Percentiles rank a stretch among this genome's conserved stretches.
Evolutionary conservation across 2,329 filamentous ascomycete species (phyloP).

Genomic region (Alternaria sp.): DNA sequence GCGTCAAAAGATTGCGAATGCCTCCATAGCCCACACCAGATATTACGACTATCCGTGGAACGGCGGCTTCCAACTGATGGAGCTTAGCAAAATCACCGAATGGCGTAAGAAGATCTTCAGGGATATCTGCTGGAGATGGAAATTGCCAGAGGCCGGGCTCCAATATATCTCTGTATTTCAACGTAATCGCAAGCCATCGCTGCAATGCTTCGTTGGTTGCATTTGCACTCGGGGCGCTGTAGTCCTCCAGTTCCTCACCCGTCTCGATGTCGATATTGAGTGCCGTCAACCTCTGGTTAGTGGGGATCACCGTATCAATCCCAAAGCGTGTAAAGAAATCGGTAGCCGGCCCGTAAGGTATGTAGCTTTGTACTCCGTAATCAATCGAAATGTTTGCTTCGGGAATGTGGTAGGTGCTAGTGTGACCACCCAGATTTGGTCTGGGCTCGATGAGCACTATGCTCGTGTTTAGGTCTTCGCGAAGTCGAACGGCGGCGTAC

Average conservation of each 20-base stretch:
- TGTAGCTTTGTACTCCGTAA: slow-evolving; percentile 50
- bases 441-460: slow-evolving; percentile 52
- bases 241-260: slow-evolving; percentile 23
- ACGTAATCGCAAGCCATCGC: slow-evolving; percentile 23
- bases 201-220: slow-evolving; percentile 24
- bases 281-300: slow-evolving; percentile 12
- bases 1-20: slow-evolving; percentile 19
- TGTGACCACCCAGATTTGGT: slow-evolving; percentile 55
- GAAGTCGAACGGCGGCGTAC: slow-evolving; percentile 52
- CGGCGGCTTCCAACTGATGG: slow-evolving; percentile 37
- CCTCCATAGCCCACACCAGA: slow-evolving; percentile 28
- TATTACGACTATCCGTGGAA: slow-evolving; percentile 24
- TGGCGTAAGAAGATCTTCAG: slow-evolving; percentile 56
- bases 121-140: slow-evolving; percentile 48
- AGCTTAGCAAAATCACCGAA: slow-evolving; percentile 58
- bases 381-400: slow-evolving; percentile 43
- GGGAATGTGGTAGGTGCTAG: slow-evolving; percentile 55
- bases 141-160: slow-evolving; percentile 34
- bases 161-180: slow-evolving; percentile 22
- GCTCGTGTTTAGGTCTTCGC: slow-evolving; percentile 47
- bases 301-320: slow-evolving; percentile 28
- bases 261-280: slow-evolving; percentile 43
- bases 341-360: slow-evolving; percentile 50
- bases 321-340: slow-evolving; percentile 56
- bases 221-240: slow-evolving; percentile 17